A percentile compares a stretch with the other conserved stretches of the same genome.
Evolutionary conservation across 768 basidiomycete genomes (phyloP).

Genomic region (Hericium rajendrae): DNA sequence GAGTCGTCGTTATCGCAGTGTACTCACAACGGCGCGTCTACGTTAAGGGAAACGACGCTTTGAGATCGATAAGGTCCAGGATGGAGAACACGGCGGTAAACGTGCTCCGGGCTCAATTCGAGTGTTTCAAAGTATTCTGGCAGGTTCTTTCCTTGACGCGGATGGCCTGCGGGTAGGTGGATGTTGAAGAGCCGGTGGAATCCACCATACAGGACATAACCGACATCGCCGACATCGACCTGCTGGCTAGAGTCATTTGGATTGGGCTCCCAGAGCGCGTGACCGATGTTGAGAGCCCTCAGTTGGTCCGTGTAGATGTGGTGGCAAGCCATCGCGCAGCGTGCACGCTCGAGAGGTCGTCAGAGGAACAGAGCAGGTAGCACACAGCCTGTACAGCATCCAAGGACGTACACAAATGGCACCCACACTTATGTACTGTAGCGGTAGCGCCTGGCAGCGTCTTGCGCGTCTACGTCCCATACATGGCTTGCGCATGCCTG

Average conservation of each 20-base stretch:
- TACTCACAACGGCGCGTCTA: neutral
- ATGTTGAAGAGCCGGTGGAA: conserved; percentile 17
- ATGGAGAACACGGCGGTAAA: neutral
- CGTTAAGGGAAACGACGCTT: neutral
- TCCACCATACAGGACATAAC: conserved; percentile 8
- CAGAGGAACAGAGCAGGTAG: too few relatives aligned
- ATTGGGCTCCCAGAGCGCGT: conserved; percentile 13
- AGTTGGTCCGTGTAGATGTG: conserved; percentile 11
- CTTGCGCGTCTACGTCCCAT: too few relatives aligned
- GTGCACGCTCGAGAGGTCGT: too few relatives aligned
- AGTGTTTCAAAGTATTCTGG: conserved; percentile 5
- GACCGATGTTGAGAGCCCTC: conserved; percentile 1
- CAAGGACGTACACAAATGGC: too few relatives aligned
- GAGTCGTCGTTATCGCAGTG: neutral
- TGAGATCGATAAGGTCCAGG: conserved; percentile 2
- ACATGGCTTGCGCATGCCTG: too few relatives aligned
- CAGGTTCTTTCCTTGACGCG: neutral
- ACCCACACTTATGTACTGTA: too few relatives aligned
- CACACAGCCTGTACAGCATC: too few relatives aligned
- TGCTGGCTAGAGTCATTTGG: conserved; percentile 5
- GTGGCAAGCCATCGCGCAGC: neutral
- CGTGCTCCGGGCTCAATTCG: neutral
- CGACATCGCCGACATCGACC: conserved; percentile 15
- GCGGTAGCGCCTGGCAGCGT: too few relatives aligned
- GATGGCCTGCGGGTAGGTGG: conserved; percentile 1